Evolutionary conservation across 768 basidiomycete species (phyloP), one percentile per base, ranked within the genome.

Genomic region (Pleurotus tuoliensis): DNA sequence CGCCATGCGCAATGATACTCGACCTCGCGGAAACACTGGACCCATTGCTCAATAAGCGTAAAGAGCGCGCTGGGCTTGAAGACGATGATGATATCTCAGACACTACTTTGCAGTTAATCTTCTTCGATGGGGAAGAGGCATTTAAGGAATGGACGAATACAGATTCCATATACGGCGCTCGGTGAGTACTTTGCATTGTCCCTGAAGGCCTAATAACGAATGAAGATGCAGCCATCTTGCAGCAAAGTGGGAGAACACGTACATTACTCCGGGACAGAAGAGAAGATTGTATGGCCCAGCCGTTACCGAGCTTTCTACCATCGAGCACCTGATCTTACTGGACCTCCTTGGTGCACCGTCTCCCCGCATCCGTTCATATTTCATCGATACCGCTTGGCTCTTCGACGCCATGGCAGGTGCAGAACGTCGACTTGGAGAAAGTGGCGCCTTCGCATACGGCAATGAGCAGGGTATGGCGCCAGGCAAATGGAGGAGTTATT

Each of bases 61-160:
- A 78, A 44, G 73, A 79, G 55, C 76, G 82, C 27, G 76, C 76
- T 2, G 86, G 75, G 0, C 66, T 75, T 13, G 83, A 84, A 54
- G 84, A 86, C 11, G 84, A 86, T n/a, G 91, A 92, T 43, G 89
- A 92, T 53, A 73, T 86, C 12, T 83, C 83, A 0, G 88, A 91
- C 56, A 92, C 90, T 16, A 96, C 95, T 3, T 71, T 99, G 7
- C 94, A 97, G 67, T 75, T 98, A 7, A 79, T 99, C 8, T 96
- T 98, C 68, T 96, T 99, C 57, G 97, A 99, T 64, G 97, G 97
- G 2, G 97, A 99, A 71, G 97, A 98, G 70, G 97, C 97, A 0
- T 98, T 96, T 70, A 77, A 83, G 47, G 76, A 82, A 24, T 99
- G 96, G 96, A 93, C 92, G 2, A 81, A 78, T 27, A 84, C 81